These are phyloP conservation scores for Apiospora pterosperma DNA, from an alignment of 2,329 filamentous ascomycete genomes.

Conservation along the genomic window DNA sequence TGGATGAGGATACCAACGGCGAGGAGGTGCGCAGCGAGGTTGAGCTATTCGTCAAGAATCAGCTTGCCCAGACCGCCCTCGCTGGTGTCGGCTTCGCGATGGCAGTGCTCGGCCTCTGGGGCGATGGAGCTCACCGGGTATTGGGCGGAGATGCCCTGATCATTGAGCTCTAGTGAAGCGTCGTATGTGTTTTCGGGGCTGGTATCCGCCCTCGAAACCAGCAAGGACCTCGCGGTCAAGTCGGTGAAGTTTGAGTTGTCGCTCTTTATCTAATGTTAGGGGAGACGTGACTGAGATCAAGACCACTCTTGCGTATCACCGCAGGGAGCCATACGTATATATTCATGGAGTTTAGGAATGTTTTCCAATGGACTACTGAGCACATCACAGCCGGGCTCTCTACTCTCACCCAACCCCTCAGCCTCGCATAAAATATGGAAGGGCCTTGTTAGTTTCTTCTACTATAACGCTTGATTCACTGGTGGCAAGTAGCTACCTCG, in stretches of 20 bases:
- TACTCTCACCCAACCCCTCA: not conserved
- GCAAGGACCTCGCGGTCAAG: not conserved
- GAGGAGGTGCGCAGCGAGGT: conserved; percentile 59
- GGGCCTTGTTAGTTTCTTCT: not conserved
- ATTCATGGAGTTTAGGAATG: not conserved
- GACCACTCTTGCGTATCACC: not conserved
- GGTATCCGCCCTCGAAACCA: not conserved
- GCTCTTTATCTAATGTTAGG: not conserved
- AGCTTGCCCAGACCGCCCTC: conserved; percentile 51
- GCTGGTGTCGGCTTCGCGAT: conserved; percentile 57
- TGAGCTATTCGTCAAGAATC: conserved; percentile 51
- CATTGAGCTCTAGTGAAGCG: conserved; percentile 16
- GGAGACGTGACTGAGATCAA: not conserved
- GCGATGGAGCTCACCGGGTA: conserved; percentile 45
- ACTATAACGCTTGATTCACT: not conserved
- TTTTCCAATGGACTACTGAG: not conserved
- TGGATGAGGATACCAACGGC: conserved; percentile 50
- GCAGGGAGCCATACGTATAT: not conserved
- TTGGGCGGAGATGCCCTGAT: conserved; percentile 13
- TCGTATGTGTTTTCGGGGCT: not conserved
- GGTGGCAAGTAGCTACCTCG: not conserved
- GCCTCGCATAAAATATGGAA: not conserved
- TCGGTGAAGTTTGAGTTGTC: not conserved
- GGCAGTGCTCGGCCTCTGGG: conserved; percentile 64
- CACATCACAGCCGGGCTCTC: not conserved